A percentile compares a stretch with the other conserved stretches of the same genome.
Conservation (phyloP, 2,329 filamentous ascomycete genomes). For the Phyllosticta paracitricarpa region DNA sequence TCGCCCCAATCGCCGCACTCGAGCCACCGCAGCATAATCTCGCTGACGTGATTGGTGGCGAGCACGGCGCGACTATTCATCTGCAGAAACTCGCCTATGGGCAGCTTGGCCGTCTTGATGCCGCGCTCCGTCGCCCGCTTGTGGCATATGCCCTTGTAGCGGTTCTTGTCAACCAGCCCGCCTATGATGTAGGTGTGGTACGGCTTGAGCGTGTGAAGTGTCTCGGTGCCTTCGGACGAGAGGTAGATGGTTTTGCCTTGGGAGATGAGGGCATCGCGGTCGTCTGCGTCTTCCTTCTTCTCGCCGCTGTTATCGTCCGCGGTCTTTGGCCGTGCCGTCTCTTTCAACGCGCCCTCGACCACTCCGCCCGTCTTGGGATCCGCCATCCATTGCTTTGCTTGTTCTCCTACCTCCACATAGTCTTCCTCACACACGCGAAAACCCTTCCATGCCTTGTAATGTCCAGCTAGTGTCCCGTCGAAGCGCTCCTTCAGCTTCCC, state of each 20-base stretch:
- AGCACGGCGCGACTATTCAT: constrained; percentile 82
- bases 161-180: constrained; percentile 89
- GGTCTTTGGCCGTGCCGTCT: constrained; percentile 13
- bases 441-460: constrained; percentile 71
- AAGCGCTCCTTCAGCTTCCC: constrained; percentile 68
- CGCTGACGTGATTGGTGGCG: constrained; percentile 89
- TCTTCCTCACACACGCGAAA: constrained; percentile 64
- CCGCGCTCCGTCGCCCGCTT: constrained; percentile 63
- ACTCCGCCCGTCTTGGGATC: constrained; percentile 44
- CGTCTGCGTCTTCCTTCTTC: constrained; percentile 15
- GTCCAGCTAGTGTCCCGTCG: constrained; percentile 59
- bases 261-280: too few relatives aligned
- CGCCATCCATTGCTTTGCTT: constrained; percentile 60
- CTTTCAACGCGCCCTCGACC: constrained; percentile 49
- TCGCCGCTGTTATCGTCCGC: not conserved
- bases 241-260: constrained; percentile 69
- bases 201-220: constrained; percentile 71
- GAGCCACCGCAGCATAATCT: constrained; percentile 93
- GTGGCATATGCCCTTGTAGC: constrained; percentile 91
- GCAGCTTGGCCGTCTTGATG: constrained; percentile 79
- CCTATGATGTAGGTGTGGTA: constrained; percentile 90
- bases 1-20: constrained; percentile 84
- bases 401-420: constrained; percentile 58
- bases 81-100: constrained; percentile 89
- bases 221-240: constrained; percentile 81